Percentiles rank a stretch among this genome's conserved stretches.
phyloP scores from a whole-genome alignment of 495 filamentous ascomycete species.

The Lindgomyces ingoldianus region DNA sequence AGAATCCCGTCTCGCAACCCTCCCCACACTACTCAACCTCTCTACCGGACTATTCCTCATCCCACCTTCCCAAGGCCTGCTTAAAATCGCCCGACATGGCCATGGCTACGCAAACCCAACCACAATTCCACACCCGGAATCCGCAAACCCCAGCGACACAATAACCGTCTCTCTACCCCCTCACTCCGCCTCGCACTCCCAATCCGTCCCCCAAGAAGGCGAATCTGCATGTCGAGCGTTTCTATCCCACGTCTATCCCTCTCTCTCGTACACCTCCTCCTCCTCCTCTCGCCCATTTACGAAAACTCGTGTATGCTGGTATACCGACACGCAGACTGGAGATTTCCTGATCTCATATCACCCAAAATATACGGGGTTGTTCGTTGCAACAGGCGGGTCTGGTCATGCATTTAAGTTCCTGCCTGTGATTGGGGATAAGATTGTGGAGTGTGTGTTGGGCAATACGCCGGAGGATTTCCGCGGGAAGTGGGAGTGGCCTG shows the following conservation, averaged over 20 bases:
- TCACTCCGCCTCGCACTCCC: conserved; percentile 42
- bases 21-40: conserved; percentile 79
- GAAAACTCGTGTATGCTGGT: conserved; percentile 64
- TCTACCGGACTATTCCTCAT: conserved; percentile 80
- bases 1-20: conserved; percentile 59
- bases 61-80: conserved; percentile 58
- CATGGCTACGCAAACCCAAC: conserved; percentile 65
- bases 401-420: conserved; percentile 57
- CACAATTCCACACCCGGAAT: conserved; percentile 46
- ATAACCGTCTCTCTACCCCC: conserved; percentile 54
- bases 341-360: conserved; percentile 43
- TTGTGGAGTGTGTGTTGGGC: conserved; percentile 47
- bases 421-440: conserved; percentile 52
- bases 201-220: conserved; percentile 60
- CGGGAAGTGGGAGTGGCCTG: conserved; percentile 48
- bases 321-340: conserved; percentile 38
- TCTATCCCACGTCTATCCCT: conserved; percentile 64
- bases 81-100: background rate
- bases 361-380: conserved; percentile 43
- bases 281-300: conserved; percentile 63
- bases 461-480: conserved; percentile 42
- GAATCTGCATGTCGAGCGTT: conserved; percentile 61
- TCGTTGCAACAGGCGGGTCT: conserved; percentile 54
- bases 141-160: conserved; percentile 16
- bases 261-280: conserved; percentile 67